Conservation (phyloP, 306 rosid species). For the Trichosanthes cucumerina region DNA sequence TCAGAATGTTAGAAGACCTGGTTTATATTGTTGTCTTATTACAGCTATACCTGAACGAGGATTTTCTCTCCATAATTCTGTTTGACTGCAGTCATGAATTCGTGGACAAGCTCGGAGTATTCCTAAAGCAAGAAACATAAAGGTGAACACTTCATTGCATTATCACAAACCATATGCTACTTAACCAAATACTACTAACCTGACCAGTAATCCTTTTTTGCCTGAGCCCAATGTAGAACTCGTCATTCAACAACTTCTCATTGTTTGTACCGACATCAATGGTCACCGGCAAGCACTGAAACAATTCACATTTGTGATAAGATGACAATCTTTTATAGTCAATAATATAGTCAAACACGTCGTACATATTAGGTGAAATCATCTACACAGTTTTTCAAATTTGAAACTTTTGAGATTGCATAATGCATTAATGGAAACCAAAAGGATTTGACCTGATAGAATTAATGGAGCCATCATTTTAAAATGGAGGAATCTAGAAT, state of each 20-base stretch:
- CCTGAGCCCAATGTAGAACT: conserved; percentile 85
- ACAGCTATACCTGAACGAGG: conserved; percentile 63
- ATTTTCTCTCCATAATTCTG: conserved; percentile 86
- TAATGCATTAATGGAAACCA: neutral
- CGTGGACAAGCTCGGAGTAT: conserved; percentile 69
- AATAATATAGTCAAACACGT: neutral
- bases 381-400: neutral
- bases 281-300: conserved; percentile 94
- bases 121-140: conserved; percentile 37
- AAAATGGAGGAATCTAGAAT: neutral
- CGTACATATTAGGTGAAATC: neutral
- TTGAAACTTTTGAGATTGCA: neutral
- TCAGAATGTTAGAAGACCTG: neutral
- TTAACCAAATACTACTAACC: conserved; percentile 31
- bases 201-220: conserved; percentile 85
- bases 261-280: conserved; percentile 99
- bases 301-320: conserved; percentile 11
- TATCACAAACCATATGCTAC: neutral
- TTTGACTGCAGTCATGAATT: conserved; percentile 89
- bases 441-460: neutral
- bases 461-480: neutral
- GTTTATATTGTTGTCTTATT: neutral
- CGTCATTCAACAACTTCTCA: conserved; percentile 63
- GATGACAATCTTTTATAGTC: neutral
- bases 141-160: neutral